These are phyloP conservation scores for Chrysosphaeria jannelii DNA, from an alignment of 2,329 filamentous ascomycete genomes.

Conservation along the genomic window DNA sequence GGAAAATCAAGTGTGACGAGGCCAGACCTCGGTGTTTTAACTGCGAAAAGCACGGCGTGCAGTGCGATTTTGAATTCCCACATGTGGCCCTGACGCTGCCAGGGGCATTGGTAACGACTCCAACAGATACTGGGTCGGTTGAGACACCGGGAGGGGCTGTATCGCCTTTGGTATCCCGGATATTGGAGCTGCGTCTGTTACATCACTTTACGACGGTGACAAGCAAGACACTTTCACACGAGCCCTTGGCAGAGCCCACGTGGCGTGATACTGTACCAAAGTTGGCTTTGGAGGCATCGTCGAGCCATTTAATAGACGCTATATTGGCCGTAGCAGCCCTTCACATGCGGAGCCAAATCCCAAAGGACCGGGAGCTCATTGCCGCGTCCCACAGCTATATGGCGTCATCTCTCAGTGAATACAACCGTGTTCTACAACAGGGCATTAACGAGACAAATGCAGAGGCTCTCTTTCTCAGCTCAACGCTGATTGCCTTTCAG, in stretches of 20 bases:
- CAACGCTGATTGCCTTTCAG: constrained; percentile 35
- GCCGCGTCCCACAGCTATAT: constrained; percentile 34
- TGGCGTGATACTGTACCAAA: constrained; percentile 29
- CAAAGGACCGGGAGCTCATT: constrained; percentile 26
- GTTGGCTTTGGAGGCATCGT: constrained; percentile 24
- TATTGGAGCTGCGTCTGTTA: constrained; percentile 30
- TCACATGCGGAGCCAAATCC: constrained; percentile 24
- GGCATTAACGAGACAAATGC: constrained; percentile 28
- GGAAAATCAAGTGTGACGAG: constrained; percentile 46
- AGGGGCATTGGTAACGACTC: no score
- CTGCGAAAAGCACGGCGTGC: constrained; percentile 34
- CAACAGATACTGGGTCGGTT: no score
- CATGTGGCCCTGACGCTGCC: constrained; percentile 15
- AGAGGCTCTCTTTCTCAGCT: constrained; percentile 30
- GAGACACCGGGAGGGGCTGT: constrained; percentile 7
- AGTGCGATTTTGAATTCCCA: constrained; percentile 31
- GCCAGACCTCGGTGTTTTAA: constrained; percentile 33
- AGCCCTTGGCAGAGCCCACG: constrained; percentile 19
- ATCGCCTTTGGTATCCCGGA: constrained; percentile 11
- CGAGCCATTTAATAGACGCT: constrained; percentile 28
- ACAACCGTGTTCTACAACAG: constrained; percentile 21
- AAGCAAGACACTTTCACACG: constrained; percentile 25
- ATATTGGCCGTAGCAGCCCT: constrained; percentile 32
- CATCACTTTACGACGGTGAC: constrained; percentile 33
- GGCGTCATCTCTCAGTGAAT: constrained; percentile 29